Percentiles rank a stretch among this genome's conserved stretches.
phyloP scores from a whole-genome alignment of 305 asterid genomes.

The Salvia sclarea region DNA sequence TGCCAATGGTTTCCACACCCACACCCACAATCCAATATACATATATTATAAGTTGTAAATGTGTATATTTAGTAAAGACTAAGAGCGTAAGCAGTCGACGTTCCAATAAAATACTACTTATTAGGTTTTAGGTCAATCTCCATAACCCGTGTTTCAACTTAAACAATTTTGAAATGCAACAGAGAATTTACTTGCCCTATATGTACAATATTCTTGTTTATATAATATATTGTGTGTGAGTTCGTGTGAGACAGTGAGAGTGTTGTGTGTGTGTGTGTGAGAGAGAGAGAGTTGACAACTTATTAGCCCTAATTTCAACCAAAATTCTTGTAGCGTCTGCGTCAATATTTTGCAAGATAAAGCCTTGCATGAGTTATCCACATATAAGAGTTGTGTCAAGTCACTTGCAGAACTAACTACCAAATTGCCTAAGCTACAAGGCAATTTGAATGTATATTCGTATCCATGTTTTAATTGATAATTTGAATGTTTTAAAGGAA shows the following conservation, averaged over 20 bases:
- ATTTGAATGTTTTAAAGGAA: not conserved
- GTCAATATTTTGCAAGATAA: conserved; percentile 27
- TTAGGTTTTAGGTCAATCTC: not conserved
- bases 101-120: not conserved
- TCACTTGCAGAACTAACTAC: conserved; percentile 33
- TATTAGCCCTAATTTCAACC: not conserved
- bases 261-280: conserved; percentile 1
- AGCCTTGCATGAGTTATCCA: conserved; percentile 25
- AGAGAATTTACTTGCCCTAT: not conserved
- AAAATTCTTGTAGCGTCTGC: conserved; percentile 24
- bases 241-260: not conserved
- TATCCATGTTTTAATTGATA: not conserved
- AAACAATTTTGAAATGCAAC: not conserved
- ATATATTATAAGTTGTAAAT: too few species aligned
- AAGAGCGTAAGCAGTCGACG: not conserved
- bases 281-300: not conserved
- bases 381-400: conserved; percentile 29
- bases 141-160: not conserved
- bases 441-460: too few species aligned
- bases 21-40: not conserved
- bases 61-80: not conserved
- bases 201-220: not conserved
- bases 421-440: conserved; percentile 39
- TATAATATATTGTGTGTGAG: not conserved
- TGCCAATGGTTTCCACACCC: conserved; percentile 24